A percentile compares a stretch with the other conserved stretches of the same genome.
Conservation (phyloP, 2,329 filamentous ascomycete genomes). For the Claviceps maximensis region DNA sequence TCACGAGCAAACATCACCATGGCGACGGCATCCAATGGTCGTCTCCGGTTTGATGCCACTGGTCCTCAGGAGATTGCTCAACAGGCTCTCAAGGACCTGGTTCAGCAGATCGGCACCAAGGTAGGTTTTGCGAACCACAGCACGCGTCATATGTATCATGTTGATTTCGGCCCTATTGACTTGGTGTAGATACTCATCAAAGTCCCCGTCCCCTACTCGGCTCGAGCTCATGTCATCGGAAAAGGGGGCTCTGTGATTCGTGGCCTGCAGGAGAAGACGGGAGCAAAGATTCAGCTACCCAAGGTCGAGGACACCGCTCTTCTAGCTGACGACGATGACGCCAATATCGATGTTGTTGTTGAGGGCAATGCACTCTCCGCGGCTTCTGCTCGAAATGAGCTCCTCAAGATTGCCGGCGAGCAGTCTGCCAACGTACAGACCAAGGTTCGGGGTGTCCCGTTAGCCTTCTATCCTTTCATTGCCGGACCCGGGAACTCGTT, state of each 20-base stretch:
- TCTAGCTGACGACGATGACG: conserved; percentile 61
- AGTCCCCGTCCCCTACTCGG: conserved; percentile 70
- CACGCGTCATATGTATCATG: too few relatives aligned
- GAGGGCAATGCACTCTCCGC: conserved; percentile 87
- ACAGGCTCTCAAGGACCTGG: conserved; percentile 78
- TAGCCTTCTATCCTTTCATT: conserved; percentile 93
- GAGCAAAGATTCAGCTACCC: conserved; percentile 81
- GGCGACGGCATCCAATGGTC: conserved; percentile 56
- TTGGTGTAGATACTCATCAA: conserved; percentile 40
- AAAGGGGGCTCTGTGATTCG: conserved; percentile 84
- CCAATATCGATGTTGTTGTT: conserved; percentile 71
- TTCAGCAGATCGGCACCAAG: conserved; percentile 76
- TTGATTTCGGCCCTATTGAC: neutral
- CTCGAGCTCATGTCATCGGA: conserved; percentile 84
- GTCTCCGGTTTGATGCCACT: conserved; percentile 69
- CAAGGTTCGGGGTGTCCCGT: conserved; percentile 70
- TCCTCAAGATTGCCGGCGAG: conserved; percentile 78
- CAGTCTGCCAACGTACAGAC: conserved; percentile 70
- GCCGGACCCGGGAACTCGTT: conserved; percentile 62
- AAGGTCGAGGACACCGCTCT: conserved; percentile 53
- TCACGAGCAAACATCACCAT: conserved; percentile 78
- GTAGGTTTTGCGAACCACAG: conserved; percentile 33
- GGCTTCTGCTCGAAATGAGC: conserved; percentile 68
- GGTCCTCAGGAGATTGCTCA: conserved; percentile 75
- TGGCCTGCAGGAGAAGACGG: conserved; percentile 75